Conservation (phyloP, 2,329 filamentous ascomycete genomes). For the Aulographum hederae region DNA sequence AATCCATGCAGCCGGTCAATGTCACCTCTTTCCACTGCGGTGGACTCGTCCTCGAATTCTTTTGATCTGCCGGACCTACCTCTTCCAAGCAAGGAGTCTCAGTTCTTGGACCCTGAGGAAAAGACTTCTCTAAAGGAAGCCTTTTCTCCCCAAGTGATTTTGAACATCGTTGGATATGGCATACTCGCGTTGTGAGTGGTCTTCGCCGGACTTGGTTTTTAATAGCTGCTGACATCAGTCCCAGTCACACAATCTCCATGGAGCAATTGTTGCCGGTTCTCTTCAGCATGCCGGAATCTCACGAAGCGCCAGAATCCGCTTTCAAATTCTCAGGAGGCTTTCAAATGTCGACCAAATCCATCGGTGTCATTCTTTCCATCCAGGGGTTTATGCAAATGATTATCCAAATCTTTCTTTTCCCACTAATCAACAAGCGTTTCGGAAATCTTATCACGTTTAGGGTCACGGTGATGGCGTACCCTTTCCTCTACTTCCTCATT, state of each 20-base stretch:
- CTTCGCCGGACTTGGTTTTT: slow-evolving; percentile 5
- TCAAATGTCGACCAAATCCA: slow-evolving; percentile 61
- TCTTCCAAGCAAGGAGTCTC: too few relatives aligned
- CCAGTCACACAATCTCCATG: slow-evolving; percentile 87
- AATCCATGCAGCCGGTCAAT: too few relatives aligned
- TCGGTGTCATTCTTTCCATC: slow-evolving; percentile 73
- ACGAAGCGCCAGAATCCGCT: slow-evolving; percentile 41
- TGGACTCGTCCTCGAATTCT: too few relatives aligned
- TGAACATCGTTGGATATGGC: slow-evolving; percentile 79
- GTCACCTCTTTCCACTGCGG: too few relatives aligned
- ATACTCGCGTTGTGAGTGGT: slow-evolving; percentile 79
- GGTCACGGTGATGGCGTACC: slow-evolving; percentile 65
- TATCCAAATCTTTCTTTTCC: slow-evolving; percentile 70
- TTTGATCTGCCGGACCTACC: too few relatives aligned
- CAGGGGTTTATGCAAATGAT: slow-evolving; percentile 84
- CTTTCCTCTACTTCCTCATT: slow-evolving; percentile 68
- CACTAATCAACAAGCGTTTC: slow-evolving; percentile 53
- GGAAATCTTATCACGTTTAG: slow-evolving; percentile 71
- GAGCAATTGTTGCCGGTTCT: slow-evolving; percentile 89
- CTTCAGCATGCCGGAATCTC: slow-evolving; percentile 49
- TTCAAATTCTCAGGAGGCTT: slow-evolving; percentile 86
- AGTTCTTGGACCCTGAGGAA: too few relatives aligned
- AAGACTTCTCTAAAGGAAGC: too few relatives aligned
- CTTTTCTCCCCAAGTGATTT: slow-evolving; percentile 69
- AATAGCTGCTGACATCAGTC: slow-evolving; percentile 7